These are phyloP conservation scores for Claviceps pusilla DNA, from an alignment of 2,329 filamentous ascomycete genomes.

Conservation along the genomic window DNA sequence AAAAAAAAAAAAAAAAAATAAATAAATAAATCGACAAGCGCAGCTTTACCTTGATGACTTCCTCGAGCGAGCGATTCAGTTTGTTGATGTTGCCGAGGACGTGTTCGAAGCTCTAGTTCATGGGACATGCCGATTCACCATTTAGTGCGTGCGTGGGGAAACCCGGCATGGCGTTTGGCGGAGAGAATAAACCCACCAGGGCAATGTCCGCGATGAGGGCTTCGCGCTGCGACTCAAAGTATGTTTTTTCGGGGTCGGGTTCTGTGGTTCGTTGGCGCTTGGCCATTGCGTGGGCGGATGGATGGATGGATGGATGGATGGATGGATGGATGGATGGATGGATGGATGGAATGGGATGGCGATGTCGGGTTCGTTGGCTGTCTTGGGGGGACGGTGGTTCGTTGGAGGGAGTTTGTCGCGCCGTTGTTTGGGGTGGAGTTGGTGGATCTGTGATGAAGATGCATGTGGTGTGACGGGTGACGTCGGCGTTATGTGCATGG, in stretches of 20 bases:
- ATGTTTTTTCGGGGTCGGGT: slow-evolving; percentile 32
- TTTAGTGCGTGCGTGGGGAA: background rate
- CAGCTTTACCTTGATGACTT: slow-evolving; percentile 59
- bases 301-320: too few species aligned
- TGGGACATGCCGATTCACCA: background rate
- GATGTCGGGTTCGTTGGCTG: too few species aligned
- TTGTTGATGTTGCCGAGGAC: slow-evolving; percentile 94
- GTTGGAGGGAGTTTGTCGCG: too few species aligned
- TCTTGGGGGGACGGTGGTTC: too few species aligned
- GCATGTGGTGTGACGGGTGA: too few species aligned
- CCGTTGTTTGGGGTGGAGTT: too few species aligned
- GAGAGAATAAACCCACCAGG: slow-evolving; percentile 31
- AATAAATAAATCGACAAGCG: background rate
- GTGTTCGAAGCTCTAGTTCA: slow-evolving; percentile 56
- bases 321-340: background rate
- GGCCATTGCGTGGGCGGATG: slow-evolving; percentile 1
- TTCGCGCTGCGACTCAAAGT: slow-evolving; percentile 65
- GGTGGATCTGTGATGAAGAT: too few species aligned
- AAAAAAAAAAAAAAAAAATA: too few species aligned
- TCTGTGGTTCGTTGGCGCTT: slow-evolving; percentile 9
- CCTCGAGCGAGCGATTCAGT: slow-evolving; percentile 80
- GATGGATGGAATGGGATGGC: too few species aligned
- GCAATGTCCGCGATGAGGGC: slow-evolving; percentile 58
- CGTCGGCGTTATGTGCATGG: too few species aligned
- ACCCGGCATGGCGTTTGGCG: too few species aligned